phyloP scores from a whole-genome alignment of 441 rosid species.

The Arabidopsis lyrata region DNA sequence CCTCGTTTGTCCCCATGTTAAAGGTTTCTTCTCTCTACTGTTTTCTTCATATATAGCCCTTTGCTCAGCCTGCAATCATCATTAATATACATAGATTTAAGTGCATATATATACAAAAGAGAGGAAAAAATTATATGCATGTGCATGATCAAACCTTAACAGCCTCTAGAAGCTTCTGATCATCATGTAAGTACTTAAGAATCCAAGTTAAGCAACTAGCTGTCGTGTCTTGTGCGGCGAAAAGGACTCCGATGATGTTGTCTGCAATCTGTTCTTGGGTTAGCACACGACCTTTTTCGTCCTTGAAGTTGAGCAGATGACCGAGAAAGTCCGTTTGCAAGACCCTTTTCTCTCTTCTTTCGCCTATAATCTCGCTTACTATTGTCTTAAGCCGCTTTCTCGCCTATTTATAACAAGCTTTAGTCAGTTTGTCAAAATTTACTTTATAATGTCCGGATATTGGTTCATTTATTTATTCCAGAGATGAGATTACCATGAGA shows the following conservation, averaged over 20 bases:
- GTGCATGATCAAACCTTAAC: constrained; percentile 63
- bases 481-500: constrained; percentile 54
- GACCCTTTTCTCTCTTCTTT: constrained; percentile 67
- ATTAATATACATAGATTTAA: not conserved
- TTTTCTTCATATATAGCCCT: constrained; percentile 58
- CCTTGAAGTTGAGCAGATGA: constrained; percentile 59
- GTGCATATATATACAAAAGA: not conserved
- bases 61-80: constrained; percentile 75
- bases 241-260: constrained; percentile 94
- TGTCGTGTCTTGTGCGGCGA: constrained; percentile 97
- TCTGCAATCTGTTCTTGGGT: constrained; percentile 71
- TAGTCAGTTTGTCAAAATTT: constrained; percentile 4
- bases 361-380: constrained; percentile 66
- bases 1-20: constrained; percentile 87
- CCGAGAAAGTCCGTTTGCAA: constrained; percentile 64
- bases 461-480: constrained; percentile 2
- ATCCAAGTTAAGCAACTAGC: constrained; percentile 92
- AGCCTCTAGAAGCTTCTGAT: constrained; percentile 68
- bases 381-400: constrained; percentile 66
- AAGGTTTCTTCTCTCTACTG: constrained; percentile 53
- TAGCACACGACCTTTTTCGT: constrained; percentile 52
- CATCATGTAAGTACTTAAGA: constrained; percentile 78
- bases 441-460: not conserved
- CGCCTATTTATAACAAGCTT: constrained; percentile 54
- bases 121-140: not conserved